Evolutionary conservation across 768 basidiomycete genomes (phyloP).

Genomic region (Rhizopogon vinicolor): DNA sequence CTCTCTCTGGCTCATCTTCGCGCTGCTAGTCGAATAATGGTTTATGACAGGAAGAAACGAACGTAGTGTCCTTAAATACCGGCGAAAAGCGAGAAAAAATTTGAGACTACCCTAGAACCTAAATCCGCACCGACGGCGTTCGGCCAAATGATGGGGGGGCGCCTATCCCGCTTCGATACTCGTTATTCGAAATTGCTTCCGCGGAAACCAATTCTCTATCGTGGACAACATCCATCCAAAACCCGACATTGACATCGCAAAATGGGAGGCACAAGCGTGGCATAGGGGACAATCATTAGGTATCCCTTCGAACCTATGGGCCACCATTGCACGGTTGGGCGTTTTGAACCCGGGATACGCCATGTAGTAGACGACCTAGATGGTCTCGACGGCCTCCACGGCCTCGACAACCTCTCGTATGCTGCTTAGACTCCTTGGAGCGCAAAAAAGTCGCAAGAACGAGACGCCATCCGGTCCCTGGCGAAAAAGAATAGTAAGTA

Average conservation of each 20-base stretch:
- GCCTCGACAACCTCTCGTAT: too few species aligned
- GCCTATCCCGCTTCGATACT: background rate
- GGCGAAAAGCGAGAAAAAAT: background rate
- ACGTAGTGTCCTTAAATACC: background rate
- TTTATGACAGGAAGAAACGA: background rate
- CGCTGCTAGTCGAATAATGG: background rate
- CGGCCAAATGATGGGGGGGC: background rate
- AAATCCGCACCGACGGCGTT: background rate
- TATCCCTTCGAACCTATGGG: background rate
- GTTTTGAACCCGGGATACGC: too few species aligned
- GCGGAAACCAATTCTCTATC: background rate
- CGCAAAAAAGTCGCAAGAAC: too few species aligned
- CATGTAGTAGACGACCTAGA: too few species aligned
- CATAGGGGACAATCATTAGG: background rate
- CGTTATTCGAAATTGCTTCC: background rate
- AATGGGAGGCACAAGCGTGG: background rate
- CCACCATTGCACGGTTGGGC: too few species aligned
- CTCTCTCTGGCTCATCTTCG: too few species aligned
- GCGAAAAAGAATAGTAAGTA: background rate
- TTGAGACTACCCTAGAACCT: background rate
- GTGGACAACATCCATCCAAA: background rate
- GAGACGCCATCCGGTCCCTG: too few species aligned
- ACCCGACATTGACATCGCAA: background rate
- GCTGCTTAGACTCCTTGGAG: too few species aligned
- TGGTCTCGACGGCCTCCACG: too few species aligned